Evolutionary conservation across 257 asterid species (phyloP), one percentile per base, ranked within the genome.

Genomic region (Asclepias syriaca): DNA sequence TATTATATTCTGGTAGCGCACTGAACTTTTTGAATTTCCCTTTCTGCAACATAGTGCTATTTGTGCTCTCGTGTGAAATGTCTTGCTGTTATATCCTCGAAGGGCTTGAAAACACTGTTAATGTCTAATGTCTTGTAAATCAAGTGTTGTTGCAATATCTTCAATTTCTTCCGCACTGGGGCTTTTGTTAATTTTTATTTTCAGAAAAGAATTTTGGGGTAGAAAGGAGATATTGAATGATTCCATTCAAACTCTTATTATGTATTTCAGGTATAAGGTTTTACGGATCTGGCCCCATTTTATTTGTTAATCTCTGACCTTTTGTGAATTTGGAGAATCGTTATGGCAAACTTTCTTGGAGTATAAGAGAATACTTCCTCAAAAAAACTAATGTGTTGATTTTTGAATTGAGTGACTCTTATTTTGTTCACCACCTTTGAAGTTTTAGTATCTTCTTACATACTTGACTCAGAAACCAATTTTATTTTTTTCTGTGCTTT

Each of bases 401-500:
- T 16, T 32, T 63, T 51, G 49, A 8, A 15, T 32, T 32, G 27
- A 48, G 8, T n/a, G 32, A 27, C 50, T 34, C 69, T 59, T 58
- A n/a, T 14, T 32, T 61, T 60, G 18, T 63, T 5, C 59, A 53
- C 13, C 69, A 51, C 66, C 39, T 40, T 45, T 2, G 8, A 29
- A 48, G 8, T 48, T 59, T 32, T 37, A 34, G 7, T 2, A 14
- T 51, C 53, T 72, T 29, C 40, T 72, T 66, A 11, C 43, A 48
- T 27, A 51, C 9, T 48, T 16, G 51, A 46, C 53, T 32, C 7
- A 74, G 69, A 51, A 59, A 68, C 22, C 6, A 8, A 3, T 75
- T 66, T 70, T 81, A 61, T 61, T 61, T 64, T 64, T 50, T 37
- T 37, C 8, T 64, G 27, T 37, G 19, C n/a, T 6, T 54, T 29